Evolutionary conservation across 1,139 yeast genomes (phyloP).

Genomic region (Geotrichum bryndzae): DNA sequence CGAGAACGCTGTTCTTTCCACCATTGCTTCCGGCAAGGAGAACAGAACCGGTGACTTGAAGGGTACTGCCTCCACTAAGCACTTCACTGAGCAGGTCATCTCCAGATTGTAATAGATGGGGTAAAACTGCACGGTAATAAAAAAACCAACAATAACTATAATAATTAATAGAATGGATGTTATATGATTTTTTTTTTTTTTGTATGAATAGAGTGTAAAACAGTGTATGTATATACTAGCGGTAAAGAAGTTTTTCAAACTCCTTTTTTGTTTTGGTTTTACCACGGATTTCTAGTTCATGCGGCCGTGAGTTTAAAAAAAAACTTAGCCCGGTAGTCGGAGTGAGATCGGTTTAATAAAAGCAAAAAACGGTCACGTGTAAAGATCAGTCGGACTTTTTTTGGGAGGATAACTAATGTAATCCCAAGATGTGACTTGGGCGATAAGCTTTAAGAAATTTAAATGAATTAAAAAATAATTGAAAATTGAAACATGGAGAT

Average conservation of each 20-base stretch:
- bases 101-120: conserved; percentile 22
- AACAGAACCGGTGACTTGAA: conserved; percentile 93
- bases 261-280: too few species aligned
- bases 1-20: conserved; percentile 81
- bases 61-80: conserved; percentile 83
- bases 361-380: background rate
- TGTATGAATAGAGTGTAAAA: background rate
- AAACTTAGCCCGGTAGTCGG: background rate
- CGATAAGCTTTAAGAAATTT: background rate
- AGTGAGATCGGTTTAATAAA: background rate
- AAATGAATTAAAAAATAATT: background rate
- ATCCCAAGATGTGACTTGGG: background rate
- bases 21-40: conserved; percentile 92
- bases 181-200: background rate
- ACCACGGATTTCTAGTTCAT: background rate
- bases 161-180: background rate
- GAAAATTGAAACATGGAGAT: too few species aligned
- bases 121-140: background rate
- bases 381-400: background rate
- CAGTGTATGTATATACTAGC: background rate
- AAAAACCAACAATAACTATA: background rate
- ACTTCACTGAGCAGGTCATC: conserved; percentile 80
- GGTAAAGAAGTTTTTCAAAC: too few species aligned
- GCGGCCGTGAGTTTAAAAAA: too few species aligned
- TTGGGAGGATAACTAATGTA: background rate